Percentiles rank a stretch among this genome's conserved stretches.
phyloP scores from a whole-genome alignment of 257 asterid genomes.

The Schizonepeta tenuifolia region DNA sequence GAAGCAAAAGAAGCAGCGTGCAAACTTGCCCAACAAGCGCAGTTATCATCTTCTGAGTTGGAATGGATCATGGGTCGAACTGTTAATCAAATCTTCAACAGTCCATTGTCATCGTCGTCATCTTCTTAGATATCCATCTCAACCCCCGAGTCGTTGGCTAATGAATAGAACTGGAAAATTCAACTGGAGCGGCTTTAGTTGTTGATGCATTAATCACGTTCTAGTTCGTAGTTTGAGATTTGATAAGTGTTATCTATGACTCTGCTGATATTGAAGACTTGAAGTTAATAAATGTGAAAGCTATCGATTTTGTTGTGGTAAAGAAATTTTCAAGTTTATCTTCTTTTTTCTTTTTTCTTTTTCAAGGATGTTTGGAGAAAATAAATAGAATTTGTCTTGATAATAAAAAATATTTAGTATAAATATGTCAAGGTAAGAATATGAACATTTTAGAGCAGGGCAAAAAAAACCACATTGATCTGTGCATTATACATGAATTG shows the following conservation, averaged over 20 bases:
- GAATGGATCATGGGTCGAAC: conserved; percentile 85
- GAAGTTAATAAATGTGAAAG: neutral
- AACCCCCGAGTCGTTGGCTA: neutral
- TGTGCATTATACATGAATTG: neutral
- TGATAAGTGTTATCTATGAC: neutral
- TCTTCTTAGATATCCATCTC: neutral
- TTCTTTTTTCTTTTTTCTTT: too few relatives aligned
- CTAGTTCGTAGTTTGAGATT: neutral
- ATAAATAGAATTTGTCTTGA: too few relatives aligned
- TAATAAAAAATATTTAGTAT: too few relatives aligned
- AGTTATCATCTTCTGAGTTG: conserved; percentile 52
- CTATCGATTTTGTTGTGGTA: too few relatives aligned
- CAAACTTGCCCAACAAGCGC: conserved; percentile 47
- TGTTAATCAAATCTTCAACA: conserved; percentile 47
- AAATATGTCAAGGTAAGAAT: too few relatives aligned
- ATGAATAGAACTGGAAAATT: neutral
- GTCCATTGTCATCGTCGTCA: conserved; percentile 36
- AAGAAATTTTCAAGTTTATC: too few relatives aligned
- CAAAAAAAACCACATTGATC: neutral
- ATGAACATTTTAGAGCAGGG: neutral
- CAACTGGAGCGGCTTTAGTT: neutral
- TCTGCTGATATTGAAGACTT: neutral
- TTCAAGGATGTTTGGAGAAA: too few relatives aligned
- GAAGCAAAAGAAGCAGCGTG: conserved; percentile 68
- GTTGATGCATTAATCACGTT: too few relatives aligned